Base-by-base conservation (phyloP, 768 basidiomycete genomes). In the Lyophyllum atratum region DNA sequence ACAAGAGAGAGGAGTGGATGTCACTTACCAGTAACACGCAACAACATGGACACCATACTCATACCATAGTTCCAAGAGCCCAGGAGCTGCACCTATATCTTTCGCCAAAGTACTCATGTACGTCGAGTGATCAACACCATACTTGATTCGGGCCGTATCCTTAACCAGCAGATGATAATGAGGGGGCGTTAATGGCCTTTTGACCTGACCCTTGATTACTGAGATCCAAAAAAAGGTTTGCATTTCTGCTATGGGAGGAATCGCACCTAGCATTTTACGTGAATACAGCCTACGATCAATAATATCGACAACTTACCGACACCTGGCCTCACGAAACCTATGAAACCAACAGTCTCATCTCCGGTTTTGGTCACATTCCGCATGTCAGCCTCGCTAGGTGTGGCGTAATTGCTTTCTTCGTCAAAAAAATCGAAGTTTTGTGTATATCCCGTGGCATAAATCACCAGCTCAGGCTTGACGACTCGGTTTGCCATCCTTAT, bases 201-300 rank as follows among this genome's bases (percentile, higher is more conserved):
- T 69, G 28, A 84, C 71, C 46, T 72, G 66, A 3, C 73, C 72
- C 59, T 78, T 76, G 33, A 84, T 67, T 5, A 83, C 62, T 5
- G 79, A 76, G 49, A 82, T 79, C 81, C 81, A 85, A 61, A 84
- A 81, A 69, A 84, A 80, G 1, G 76, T 64, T 59, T 86, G 85
- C 76, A 83, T 81, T 66, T 86, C 85, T 1, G 84, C 76, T 48
- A 86, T 81, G 3, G 82, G 80, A 1, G 82, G 83, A 54, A 82
- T 84, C 0, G 83, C 81, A 62, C 82, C 82, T 72, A 60, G 59
- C 39, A 58, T 25, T 62, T 59, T 25, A 61, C 59, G 3, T 64
- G 59, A 22, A 66, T 60, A 45, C 66, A 40, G 19, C 37, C 15
- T 19, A 39, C 3, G 28, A 64, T 37, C 8, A 37, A 37, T 37